Percentiles rank a stretch among this genome's conserved stretches.
phyloP scores from a whole-genome alignment of 768 basidiomycete species.

The Coprinopsis strossmayeri region DNA sequence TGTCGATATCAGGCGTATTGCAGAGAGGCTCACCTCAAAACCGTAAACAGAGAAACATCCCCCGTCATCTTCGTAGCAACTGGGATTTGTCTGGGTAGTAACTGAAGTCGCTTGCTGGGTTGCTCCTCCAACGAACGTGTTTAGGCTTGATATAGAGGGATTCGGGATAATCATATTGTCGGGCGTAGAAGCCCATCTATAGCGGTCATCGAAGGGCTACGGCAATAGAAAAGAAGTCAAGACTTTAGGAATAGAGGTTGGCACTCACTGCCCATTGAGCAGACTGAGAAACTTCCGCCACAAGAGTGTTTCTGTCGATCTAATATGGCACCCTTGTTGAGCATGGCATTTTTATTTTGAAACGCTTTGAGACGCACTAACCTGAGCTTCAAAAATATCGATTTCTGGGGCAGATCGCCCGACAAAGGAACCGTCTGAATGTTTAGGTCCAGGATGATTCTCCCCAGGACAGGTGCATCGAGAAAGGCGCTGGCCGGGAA shows the following conservation, averaged over 20 bases:
- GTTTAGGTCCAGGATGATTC: constrained; percentile 76
- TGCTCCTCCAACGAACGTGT: constrained; percentile 60
- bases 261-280: constrained; percentile 75
- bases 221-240: no score
- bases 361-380: constrained; percentile 14
- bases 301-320: constrained; percentile 41
- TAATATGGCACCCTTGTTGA: constrained; percentile 7
- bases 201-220: constrained; percentile 77
- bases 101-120: constrained; percentile 79
- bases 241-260: constrained; percentile 1
- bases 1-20: neutral
- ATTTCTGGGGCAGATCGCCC: constrained; percentile 87
- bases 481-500: constrained; percentile 79
- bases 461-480: constrained; percentile 82
- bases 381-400: constrained; percentile 84
- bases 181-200: constrained; percentile 59
- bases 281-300: constrained; percentile 71
- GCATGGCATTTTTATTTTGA: neutral
- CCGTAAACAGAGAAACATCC: constrained; percentile 71
- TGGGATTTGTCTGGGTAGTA: constrained; percentile 57
- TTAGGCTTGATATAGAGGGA: constrained; percentile 45
- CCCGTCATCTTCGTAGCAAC: constrained; percentile 58
- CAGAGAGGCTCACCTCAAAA: constrained; percentile 48
- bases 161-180: constrained; percentile 54
- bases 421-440: constrained; percentile 67